Conservation (phyloP, 345 rosid species). For the Orychophragmus violaceus region DNA sequence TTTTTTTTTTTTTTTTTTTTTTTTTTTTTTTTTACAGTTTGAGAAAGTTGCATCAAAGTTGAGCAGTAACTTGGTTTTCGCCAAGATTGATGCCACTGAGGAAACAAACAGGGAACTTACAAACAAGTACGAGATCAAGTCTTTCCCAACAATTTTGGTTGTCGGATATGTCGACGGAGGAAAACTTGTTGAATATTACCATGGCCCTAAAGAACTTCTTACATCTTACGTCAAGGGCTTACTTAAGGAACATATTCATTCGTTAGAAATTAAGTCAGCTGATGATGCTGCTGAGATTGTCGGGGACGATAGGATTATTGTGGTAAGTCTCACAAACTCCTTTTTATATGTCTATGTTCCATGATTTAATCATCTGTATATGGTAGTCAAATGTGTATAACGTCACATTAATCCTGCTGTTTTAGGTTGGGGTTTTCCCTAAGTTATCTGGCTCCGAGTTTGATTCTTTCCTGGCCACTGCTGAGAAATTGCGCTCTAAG, state of each 20-base stretch:
- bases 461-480: constrained; percentile 60
- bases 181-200: constrained; percentile 63
- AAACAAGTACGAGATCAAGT: constrained; percentile 48
- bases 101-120: constrained; percentile 70
- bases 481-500: constrained; percentile 85
- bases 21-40: constrained; percentile 40
- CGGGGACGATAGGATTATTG: constrained; percentile 58
- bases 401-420: not conserved
- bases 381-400: not conserved
- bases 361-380: not conserved
- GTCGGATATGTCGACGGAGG: constrained; percentile 91
- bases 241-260: constrained; percentile 90
- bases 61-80: constrained; percentile 61
- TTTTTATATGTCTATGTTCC: not conserved
- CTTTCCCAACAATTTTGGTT: constrained; percentile 81
- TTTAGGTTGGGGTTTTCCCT: constrained; percentile 88
- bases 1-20: not conserved
- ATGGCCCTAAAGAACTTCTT: no score
- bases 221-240: constrained; percentile 95
- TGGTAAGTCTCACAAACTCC: constrained; percentile 44
- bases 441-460: constrained; percentile 75
- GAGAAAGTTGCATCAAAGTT: constrained; percentile 85
- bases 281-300: constrained; percentile 57
- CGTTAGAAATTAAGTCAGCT: constrained; percentile 64
- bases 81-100: constrained; percentile 87